Evolutionary conservation across 2,329 filamentous ascomycete genomes (phyloP).

Genomic region (Monosporascus sp.): DNA sequence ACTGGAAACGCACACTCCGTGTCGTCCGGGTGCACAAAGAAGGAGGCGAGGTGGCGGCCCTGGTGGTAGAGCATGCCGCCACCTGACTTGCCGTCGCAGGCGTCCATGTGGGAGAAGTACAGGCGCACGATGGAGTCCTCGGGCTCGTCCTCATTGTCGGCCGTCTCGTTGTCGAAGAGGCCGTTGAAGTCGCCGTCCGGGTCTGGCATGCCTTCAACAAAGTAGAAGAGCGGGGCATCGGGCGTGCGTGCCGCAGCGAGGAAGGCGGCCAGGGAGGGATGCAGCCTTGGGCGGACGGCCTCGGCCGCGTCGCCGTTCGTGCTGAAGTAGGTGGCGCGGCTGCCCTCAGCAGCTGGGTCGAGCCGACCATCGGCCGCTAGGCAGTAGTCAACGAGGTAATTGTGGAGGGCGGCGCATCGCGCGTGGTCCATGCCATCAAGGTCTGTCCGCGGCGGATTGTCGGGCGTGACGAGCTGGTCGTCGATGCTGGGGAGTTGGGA

Average conservation of each 20-base stretch:
- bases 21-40: conserved; percentile 18
- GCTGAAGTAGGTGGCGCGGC: conserved; percentile 16
- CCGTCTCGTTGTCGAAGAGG: conserved; percentile 16
- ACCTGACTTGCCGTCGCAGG: conserved; percentile 8
- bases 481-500: conserved; percentile 8
- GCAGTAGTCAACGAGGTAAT: conserved; percentile 24
- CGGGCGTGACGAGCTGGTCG: conserved; percentile 19
- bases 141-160: conserved; percentile 17
- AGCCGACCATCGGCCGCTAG: conserved; percentile 18
- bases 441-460: conserved; percentile 20
- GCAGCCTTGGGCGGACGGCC: conserved; percentile 17
- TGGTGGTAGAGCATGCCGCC: conserved; percentile 27
- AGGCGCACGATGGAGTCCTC: conserved; percentile 18
- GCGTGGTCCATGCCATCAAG: conserved; percentile 14
- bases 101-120: conserved; percentile 14
- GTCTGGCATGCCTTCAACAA: conserved; percentile 10
- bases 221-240: conserved; percentile 18
- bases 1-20: conserved; percentile 14
- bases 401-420: conserved; percentile 26
- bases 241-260: conserved; percentile 15
- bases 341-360: conserved; percentile 9
- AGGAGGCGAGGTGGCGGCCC: conserved; percentile 14
- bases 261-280: conserved; percentile 20
- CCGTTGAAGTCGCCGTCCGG: conserved; percentile 1
- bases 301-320: conserved; percentile 14